Conservation (phyloP, 805 yeast species). For the Candida takata region DNA sequence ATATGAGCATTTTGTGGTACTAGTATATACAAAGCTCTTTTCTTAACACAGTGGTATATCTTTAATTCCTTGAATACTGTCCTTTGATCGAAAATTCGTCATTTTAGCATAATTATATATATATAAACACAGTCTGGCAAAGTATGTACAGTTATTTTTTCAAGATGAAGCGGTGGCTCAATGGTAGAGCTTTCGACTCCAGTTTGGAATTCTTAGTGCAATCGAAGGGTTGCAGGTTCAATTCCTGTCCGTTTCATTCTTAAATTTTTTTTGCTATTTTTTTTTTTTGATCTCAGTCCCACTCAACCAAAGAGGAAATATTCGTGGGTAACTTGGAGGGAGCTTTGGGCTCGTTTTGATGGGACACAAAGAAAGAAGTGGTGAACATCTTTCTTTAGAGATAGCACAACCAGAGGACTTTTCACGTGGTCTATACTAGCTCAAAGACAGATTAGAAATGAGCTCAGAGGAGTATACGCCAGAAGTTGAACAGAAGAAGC, state of each 20-base stretch:
- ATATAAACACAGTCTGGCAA: too few species aligned
- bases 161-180: slow-evolving; percentile 63
- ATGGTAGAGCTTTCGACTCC: slow-evolving; percentile 78
- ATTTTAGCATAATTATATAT: too few species aligned
- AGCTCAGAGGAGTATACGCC: slow-evolving; percentile 11
- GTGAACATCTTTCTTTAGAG: too few species aligned
- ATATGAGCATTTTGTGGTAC: too few species aligned
- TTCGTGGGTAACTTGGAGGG: background rate
- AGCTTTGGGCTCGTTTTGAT: too few species aligned
- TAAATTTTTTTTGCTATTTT: slow-evolving; percentile 24
- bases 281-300: background rate
- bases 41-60: too few species aligned
- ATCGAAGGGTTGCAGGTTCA: slow-evolving; percentile 85
- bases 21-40: too few species aligned
- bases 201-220: slow-evolving; percentile 36
- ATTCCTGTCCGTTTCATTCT: slow-evolving; percentile 74
- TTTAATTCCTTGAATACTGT: too few species aligned
- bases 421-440: too few species aligned
- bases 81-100: too few species aligned
- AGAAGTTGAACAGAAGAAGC: slow-evolving; percentile 12
- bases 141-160: background rate
- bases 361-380: too few species aligned
- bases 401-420: background rate
- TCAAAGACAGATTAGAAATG: too few species aligned
- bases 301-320: background rate